Evolutionary conservation across 1,139 yeast genomes (phyloP).

Genomic region (Diutina pseudorugosa): DNA sequence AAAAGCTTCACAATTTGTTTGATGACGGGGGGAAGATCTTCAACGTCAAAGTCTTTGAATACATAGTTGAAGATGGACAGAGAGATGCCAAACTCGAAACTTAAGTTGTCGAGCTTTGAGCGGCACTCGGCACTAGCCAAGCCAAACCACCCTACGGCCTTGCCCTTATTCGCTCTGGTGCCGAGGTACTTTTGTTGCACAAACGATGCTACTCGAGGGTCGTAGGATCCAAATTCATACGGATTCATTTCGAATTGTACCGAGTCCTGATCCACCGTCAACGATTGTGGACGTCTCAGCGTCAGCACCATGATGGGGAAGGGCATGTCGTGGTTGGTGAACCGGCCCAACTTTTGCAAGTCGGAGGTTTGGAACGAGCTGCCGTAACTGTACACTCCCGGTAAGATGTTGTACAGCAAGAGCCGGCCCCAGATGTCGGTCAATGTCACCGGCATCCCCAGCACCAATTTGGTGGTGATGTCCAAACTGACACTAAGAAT

Average conservation of each 20-base stretch:
- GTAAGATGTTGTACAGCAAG: constrained; percentile 63
- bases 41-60: constrained; percentile 32
- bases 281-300: constrained; percentile 26
- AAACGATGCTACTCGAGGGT: constrained; percentile 37
- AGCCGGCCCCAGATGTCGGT: constrained; percentile 60
- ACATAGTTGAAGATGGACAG: constrained; percentile 57
- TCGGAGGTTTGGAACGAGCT: constrained; percentile 4
- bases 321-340: constrained; percentile 23
- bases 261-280: constrained; percentile 20
- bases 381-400: constrained; percentile 22
- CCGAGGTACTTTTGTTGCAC: constrained; percentile 44
- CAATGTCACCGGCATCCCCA: constrained; percentile 21
- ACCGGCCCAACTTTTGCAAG: background rate
- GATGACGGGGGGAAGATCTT: constrained; percentile 33
- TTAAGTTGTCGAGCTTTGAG: constrained; percentile 57
- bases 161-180: constrained; percentile 13
- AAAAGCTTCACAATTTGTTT: constrained; percentile 24
- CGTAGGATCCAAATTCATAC: constrained; percentile 64
- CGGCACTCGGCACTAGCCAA: constrained; percentile 24
- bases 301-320: constrained; percentile 28
- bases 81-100: constrained; percentile 61
- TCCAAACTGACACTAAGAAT: background rate
- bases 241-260: constrained; percentile 52
- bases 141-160: background rate
- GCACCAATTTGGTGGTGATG: background rate